phyloP scores from a whole-genome alignment of 179 eudicot genomes.

The Vitellaria paradoxa region DNA sequence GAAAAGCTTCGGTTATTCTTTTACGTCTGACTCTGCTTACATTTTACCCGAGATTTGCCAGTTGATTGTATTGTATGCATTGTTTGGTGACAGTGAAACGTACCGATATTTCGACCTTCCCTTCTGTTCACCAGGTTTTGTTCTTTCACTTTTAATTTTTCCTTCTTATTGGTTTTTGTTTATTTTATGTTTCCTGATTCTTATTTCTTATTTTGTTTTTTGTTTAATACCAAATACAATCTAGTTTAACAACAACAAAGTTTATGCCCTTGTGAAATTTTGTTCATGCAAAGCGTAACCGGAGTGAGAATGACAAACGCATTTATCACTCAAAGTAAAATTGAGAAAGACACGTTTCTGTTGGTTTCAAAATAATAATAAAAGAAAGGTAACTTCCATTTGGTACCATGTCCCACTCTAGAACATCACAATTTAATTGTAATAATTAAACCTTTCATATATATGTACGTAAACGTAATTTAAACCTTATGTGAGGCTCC shows the following conservation, averaged over 20 bases:
- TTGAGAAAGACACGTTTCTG: background rate
- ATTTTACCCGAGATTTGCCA: background rate
- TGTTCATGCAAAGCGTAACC: background rate
- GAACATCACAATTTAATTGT: too few species aligned
- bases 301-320: background rate
- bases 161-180: background rate
- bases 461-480: too few species aligned
- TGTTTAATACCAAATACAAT: background rate
- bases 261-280: background rate
- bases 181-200: background rate
- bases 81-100: constrained; percentile 18
- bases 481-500: too few species aligned
- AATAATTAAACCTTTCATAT: too few species aligned
- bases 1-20: background rate
- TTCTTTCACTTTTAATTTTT: background rate
- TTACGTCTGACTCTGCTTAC: background rate
- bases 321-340: background rate
- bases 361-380: background rate
- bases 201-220: background rate
- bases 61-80: background rate
- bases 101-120: constrained; percentile 20
- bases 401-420: too few species aligned
- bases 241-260: too few species aligned
- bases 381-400: too few species aligned
- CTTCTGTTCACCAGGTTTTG: constrained; percentile 20